phyloP scores from a whole-genome alignment of 2,329 filamentous ascomycete genomes.

The Rachicladosporium sp. region DNA sequence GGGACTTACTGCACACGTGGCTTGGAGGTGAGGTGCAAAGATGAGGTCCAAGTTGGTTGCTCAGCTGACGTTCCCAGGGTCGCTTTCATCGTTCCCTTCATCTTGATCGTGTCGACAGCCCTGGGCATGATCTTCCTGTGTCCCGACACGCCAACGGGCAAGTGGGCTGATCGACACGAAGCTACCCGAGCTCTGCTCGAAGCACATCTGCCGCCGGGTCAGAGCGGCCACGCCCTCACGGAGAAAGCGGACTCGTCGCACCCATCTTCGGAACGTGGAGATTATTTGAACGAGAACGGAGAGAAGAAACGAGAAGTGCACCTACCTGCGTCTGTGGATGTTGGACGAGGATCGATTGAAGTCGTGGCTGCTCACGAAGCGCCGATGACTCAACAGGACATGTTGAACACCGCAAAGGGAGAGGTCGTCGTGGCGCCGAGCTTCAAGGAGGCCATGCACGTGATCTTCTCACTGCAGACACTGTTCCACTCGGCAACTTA shows the following conservation, averaged over 20 bases:
- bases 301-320: conserved; percentile 1
- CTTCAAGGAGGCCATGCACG: conserved; percentile 43
- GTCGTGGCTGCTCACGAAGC: conserved; percentile 1
- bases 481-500: conserved; percentile 38
- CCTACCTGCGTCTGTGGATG: conserved; percentile 2
- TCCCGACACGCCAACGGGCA: conserved; percentile 65
- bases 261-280: background rate
- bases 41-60: too few species aligned
- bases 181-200: conserved; percentile 18
- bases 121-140: conserved; percentile 57
- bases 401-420: conserved; percentile 21
- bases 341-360: conserved; percentile 1
- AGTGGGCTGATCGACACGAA: conserved; percentile 59
- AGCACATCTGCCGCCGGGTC: background rate
- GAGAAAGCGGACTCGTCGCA: too few species aligned
- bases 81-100: conserved; percentile 66
- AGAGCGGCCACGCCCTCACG: too few species aligned
- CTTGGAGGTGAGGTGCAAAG: too few species aligned
- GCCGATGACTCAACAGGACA: conserved; percentile 3
- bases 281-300: conserved; percentile 1
- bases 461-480: conserved; percentile 47
- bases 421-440: conserved; percentile 50
- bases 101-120: conserved; percentile 56
- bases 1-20: too few species aligned
- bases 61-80: conserved; percentile 32